Evolutionary conservation across 345 rosid genomes (phyloP), one percentile per base, ranked within the genome.

Genomic region (Geranium rotundifolium): DNA sequence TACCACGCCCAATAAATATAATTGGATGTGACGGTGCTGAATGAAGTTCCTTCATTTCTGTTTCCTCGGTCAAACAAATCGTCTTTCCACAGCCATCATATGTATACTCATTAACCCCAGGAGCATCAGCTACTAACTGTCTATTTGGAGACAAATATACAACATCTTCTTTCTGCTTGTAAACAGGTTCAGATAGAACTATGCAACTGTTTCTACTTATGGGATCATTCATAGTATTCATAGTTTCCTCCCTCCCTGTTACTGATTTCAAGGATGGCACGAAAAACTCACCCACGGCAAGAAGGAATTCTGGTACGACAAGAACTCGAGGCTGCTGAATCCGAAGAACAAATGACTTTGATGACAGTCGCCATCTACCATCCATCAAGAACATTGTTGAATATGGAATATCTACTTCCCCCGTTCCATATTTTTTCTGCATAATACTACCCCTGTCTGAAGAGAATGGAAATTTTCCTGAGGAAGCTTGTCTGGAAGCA

Each of bases 341-440:
- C 60, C 99, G 84, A 65, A 88, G 72, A 34, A 90, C 97, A 78
- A 73, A 77, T 66, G 99, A 93, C 68, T 83, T 89, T 69, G 97
- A 90, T 67, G 97, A 83, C 62, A 69, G 64, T 56, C 99, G 87
- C 88, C 88, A 90, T 83, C 99, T 85, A 70, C 75, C 90, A 74
- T 93, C 99, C 95, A 90, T 86, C 76, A 93, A 80, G 61, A 93
- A 80, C 97, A 93, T 93, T 12, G 97, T 93, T 60, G 90, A 84
- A 76, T 77, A 71, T 65, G 95, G 85, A 60, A 75, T 71, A 46
- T 83, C 92, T 58, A 67, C 96, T 69, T 67, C 56, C 67, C 66
- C 69, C 72, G 77, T 76, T 77, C 76, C 83, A 60, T 80, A 80
- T 63, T 72, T 67, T 19, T 65, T 66, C 75, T 76, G 74, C 79